Conservation (phyloP, 1,284 basidiomycete species). For the Trametes hirsuta region DNA sequence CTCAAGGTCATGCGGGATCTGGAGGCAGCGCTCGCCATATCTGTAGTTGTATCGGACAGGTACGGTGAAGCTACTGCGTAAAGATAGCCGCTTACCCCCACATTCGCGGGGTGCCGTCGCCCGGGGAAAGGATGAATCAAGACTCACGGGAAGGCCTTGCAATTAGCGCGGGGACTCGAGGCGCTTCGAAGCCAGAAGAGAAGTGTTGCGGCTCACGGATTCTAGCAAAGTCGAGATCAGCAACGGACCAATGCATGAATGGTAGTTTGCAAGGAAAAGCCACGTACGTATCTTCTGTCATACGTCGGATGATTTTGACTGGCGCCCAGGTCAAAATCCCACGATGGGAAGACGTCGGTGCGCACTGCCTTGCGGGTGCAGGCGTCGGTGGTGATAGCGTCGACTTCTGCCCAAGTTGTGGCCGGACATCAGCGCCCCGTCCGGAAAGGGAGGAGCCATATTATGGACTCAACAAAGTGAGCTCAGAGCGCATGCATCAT, state of each 20-base stretch:
- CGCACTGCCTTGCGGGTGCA: slow-evolving; percentile 6
- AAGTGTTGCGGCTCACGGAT: not conserved
- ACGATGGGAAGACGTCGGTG: not conserved
- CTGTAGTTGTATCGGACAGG: too few relatives aligned
- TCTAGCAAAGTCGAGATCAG: slow-evolving; percentile 5
- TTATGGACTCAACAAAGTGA: not conserved
- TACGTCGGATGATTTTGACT: slow-evolving; percentile 1
- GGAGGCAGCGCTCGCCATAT: too few relatives aligned
- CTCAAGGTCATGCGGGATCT: too few relatives aligned
- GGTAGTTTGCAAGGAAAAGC: not conserved
- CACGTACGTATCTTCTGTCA: slow-evolving; percentile 6
- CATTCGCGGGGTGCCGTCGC: too few relatives aligned
- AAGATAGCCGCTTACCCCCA: too few relatives aligned
- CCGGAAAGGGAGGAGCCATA: not conserved
- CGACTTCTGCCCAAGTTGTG: not conserved
- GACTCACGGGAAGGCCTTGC: too few relatives aligned
- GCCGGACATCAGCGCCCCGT: not conserved
- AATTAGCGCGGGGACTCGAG: too few relatives aligned
- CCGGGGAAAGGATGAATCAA: too few relatives aligned
- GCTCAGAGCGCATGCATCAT: not conserved
- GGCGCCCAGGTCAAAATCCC: not conserved
- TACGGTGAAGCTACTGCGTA: too few relatives aligned
- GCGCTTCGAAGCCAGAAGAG: too few relatives aligned
- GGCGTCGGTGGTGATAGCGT: not conserved
- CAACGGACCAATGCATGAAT: not conserved